Base-by-base conservation (phyloP, 495 filamentous ascomycete genomes). In the Neurospora sublineolata region DNA sequence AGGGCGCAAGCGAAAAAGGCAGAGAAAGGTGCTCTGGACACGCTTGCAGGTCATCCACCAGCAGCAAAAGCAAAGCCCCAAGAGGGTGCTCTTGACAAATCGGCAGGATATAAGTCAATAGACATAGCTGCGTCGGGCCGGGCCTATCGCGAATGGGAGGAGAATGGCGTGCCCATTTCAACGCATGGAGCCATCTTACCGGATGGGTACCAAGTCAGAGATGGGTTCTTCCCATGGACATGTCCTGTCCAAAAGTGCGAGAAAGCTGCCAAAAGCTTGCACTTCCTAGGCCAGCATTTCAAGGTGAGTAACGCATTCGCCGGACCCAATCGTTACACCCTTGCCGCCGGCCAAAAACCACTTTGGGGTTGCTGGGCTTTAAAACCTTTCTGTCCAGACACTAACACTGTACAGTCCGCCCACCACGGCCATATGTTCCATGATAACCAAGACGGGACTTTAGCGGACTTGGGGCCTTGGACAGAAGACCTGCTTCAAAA, bases 371-470 rank as follows among this genome's bases (percentile, higher is more conserved):
- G 40, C 16, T n/a, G 3, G 40, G 16, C 6, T 9, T n/a, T 16
- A 4, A 42, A 5, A 20, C 1, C 18, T 44, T 20, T 4, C 36
- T 37, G 9, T 40, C 10, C 30, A 9, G 36, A 41, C 46, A 39
- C 67, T 71, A 46, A 46, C 39, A 7, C n/a, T n/a, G 14, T 23
- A 42, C 37, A 77, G 77, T 18, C n/a, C 4, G 12, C 23, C 4
- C 82, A 83, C 64, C 73, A 71, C n/a, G 71, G 71, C 2, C 20
- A 27, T 6, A 9, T 75, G 16, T 69, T 82, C 3, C 79, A 82
- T 42, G 81, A 83, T 52, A 80, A 82, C 38, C 42, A 72, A 42
- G 80, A 82, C n/a, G 81, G 82, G 0, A 83, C 80, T 1, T 67
- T 83, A 8, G 76, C 80, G 18, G 27, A 75, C 37, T 75, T 6